Evolutionary conservation across 176 grass and related monocot species (phyloP).

Genomic region (Poa pratensis): DNA sequence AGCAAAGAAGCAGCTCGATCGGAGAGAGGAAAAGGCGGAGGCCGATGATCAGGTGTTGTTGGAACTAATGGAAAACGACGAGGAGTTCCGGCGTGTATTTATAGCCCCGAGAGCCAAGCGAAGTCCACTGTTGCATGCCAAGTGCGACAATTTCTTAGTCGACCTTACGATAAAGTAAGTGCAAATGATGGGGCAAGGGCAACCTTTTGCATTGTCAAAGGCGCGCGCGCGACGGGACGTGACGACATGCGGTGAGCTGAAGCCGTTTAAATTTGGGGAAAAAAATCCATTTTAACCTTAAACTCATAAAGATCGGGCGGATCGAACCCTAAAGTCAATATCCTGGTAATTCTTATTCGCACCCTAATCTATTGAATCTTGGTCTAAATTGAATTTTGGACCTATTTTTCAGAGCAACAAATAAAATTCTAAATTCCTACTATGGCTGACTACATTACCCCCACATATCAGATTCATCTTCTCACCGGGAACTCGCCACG

Average conservation of each 20-base stretch:
- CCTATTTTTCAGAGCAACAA: no score
- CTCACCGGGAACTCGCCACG: constrained; percentile 64
- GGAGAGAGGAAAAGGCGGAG: background rate
- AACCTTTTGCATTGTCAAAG: background rate
- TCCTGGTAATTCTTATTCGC: no score
- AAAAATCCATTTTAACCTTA: no score
- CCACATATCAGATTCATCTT: no score
- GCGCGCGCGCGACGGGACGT: background rate
- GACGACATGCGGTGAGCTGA: background rate
- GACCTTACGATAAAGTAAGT: background rate
- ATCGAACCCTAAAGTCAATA: no score
- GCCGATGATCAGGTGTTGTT: background rate
- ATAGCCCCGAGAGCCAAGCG: constrained; percentile 14
- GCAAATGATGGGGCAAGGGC: background rate
- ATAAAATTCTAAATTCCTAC: no score
- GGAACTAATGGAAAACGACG: constrained; percentile 11
- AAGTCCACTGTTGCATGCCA: no score
- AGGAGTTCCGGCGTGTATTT: constrained; percentile 3
- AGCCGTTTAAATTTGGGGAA: background rate
- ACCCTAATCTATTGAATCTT: no score
- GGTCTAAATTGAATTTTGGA: no score
- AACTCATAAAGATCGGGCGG: no score
- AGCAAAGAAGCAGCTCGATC: background rate
- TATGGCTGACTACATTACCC: no score
- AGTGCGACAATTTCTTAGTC: background rate